Percentiles rank a stretch among this genome's conserved stretches.
These are phyloP conservation scores for Fomitopsis palustris DNA, from an alignment of 1,284 basidiomycete species.

Conservation along the genomic window DNA sequence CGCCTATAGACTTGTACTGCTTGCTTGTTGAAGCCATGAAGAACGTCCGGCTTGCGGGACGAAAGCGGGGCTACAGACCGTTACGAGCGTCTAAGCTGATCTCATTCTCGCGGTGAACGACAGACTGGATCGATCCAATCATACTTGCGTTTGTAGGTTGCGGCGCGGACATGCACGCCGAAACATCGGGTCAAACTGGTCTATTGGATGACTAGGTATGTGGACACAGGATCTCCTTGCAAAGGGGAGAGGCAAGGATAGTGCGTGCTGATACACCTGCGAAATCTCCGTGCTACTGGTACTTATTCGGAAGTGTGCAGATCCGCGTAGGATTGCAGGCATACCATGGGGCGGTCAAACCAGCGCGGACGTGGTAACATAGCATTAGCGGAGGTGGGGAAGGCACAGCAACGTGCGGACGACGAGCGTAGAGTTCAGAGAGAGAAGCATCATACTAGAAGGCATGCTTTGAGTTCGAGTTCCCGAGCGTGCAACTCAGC, in stretches of 20 bases:
- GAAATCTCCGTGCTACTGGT: not conserved
- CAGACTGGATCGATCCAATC: conserved; percentile 1
- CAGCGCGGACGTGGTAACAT: not conserved
- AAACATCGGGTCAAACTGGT: not conserved
- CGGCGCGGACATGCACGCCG: not conserved
- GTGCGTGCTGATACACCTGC: not conserved
- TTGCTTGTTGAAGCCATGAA: conserved; percentile 69
- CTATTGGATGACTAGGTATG: not conserved
- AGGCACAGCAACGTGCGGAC: not conserved
- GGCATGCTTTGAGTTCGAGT: not conserved
- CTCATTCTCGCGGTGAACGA: not conserved
- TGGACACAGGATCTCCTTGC: not conserved
- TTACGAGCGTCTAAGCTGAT: not conserved
- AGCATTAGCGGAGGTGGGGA: not conserved
- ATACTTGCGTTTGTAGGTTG: not conserved
- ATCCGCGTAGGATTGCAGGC: not conserved
- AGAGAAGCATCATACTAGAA: not conserved
- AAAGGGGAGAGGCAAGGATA: not conserved
- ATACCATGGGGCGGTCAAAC: not conserved
- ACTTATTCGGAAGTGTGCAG: not conserved
- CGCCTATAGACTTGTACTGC: conserved; percentile 80
- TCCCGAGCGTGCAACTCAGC: not conserved
- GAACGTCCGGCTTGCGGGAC: not conserved
- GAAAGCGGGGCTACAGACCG: not conserved
- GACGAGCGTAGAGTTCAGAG: not conserved